Evolutionary conservation across 768 basidiomycete genomes (phyloP), one percentile per base, ranked within the genome.

Genomic region (Lentinula aciculospora): DNA sequence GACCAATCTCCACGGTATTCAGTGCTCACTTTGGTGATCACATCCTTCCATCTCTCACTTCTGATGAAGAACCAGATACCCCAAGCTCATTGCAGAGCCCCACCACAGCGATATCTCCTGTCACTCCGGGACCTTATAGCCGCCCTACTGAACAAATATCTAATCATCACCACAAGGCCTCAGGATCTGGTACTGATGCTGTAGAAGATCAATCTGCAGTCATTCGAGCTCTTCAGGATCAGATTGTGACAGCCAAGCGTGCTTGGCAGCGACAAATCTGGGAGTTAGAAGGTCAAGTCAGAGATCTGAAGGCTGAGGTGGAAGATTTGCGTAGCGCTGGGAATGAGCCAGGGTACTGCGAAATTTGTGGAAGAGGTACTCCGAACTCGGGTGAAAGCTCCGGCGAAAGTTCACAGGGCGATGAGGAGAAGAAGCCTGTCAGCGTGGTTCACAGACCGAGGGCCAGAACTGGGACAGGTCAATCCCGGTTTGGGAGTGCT

Each of bases 1-100:
- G 91, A 15, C 90, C 90, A 2, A 76, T 92, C 17, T 92, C 91
- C 21, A 83, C 84, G 1, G 74, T 86, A 42, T 93, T 93, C 68
- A 86, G 87, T 64, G 73, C 82, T 9, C 83, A 88, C 27, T 88
- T 92, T 64, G 75, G 78, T 8, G 77, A 79, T 29, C 75, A 79
- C 49, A 70, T 81, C 32, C 69, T 77, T 5, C 56, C 71, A 9
- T 70, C 74, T 31, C 68, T 69, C 4, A 71, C 74, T 8, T 66
- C 71, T 17, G 77, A 79, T 34, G 60, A 67, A 1, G 82, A 81
- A 53, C 64, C 71, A 1, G 77, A 77, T 57, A 82, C 83, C 1
- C 79, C 82, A 10, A 82, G 79, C 53, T 80, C 83, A 34, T 59
- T 72, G 25, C 37, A 54, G 12, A 81, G 75, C 57, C 73, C 76